Base-by-base conservation (phyloP, 2,329 filamentous ascomycete genomes). In the Calonectria crousiana region DNA sequence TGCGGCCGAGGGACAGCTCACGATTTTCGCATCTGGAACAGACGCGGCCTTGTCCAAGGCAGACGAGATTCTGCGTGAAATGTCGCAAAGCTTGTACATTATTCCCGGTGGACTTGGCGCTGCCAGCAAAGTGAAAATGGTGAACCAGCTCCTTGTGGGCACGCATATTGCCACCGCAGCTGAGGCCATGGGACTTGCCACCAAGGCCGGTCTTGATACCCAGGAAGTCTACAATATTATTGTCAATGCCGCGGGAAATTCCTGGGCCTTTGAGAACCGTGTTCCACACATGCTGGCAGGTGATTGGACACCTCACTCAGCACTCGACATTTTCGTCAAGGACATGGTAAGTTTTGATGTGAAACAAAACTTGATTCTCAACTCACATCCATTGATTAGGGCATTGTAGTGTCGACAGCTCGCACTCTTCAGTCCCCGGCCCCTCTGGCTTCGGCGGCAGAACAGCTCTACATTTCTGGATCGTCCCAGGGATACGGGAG, bases 1-100 rank as follows among this genome's bases (percentile, higher is more conserved):
- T 4, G 92, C 92, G 1, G 91, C 90, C 0, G 87, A 91, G 64
- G 92, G 92, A 2, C 93, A 91, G 0, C 83, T 94, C 49, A 93
- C 93, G 6, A 95, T 96, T 80, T 94, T 96, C 90, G 92, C 93
- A 0, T 91, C 92, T 3, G 93, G 89, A 0, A 86, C 89, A 0
- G 87, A 90, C 0, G 87, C 86, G 3, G 90, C 91, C 5, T 83
- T 95, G 1, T 85, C 88, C 38, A 89, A 88, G 70, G 92, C 89
- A 0, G 87, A 87, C 23, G 88, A 87, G 60, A 83, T 95, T 1
- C 86, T 95, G 2, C 86, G 91, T 66, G 89, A 90, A 76, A 91
- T 95, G 87, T 90, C 93, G 1, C 76, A 80, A 16, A 94, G 94
- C 81, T 85, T 95, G 11, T 93, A 92, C 80, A 85, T 92, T 23